A percentile compares a stretch with the other conserved stretches of the same genome.
phyloP scores from a whole-genome alignment of 768 basidiomycete species.

The Calocybe cyanea region DNA sequence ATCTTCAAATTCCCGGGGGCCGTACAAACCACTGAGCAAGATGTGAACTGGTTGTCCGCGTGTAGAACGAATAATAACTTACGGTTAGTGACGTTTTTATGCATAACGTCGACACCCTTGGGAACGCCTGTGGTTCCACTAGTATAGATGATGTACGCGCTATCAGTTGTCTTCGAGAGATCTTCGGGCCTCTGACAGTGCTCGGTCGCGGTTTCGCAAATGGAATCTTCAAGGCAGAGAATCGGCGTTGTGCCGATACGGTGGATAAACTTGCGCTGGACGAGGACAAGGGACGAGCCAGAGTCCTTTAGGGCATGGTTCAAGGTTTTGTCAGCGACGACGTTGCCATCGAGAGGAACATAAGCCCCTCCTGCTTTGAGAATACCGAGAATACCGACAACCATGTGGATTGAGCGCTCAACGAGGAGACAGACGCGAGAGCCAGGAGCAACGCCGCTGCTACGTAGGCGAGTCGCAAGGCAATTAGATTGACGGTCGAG shows the following conservation, averaged over 20 bases:
- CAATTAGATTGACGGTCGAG: conserved; percentile 45
- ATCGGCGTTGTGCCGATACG: conserved; percentile 15
- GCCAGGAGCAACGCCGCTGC: conserved; percentile 37
- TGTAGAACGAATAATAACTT: conserved; percentile 23
- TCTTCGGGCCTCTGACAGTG: conserved; percentile 36
- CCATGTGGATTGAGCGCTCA: conserved; percentile 50
- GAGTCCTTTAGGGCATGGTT: conserved; percentile 49
- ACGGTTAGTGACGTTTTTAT: conserved; percentile 55
- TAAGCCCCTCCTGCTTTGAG: conserved; percentile 58
- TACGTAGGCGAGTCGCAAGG: conserved; percentile 39
- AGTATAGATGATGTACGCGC: conserved; percentile 58
- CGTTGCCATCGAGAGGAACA: conserved; percentile 54
- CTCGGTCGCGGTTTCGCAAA: conserved; percentile 19
- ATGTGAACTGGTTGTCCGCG: background rate
- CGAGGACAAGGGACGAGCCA: conserved; percentile 37
- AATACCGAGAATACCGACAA: conserved; percentile 50
- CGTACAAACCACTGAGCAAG: conserved; percentile 28
- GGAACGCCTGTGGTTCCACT: conserved; percentile 55
- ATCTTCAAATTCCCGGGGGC: conserved; percentile 55
- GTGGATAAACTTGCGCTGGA: conserved; percentile 36
- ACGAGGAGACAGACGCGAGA: conserved; percentile 52
- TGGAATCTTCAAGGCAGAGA: conserved; percentile 21
- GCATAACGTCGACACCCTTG: conserved; percentile 57
- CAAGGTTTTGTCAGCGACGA: conserved; percentile 50
- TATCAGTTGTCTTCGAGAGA: conserved; percentile 32